Base-by-base conservation (phyloP, 192 early-diverging fungal species). In the Chytriomyces sp. region DNA sequence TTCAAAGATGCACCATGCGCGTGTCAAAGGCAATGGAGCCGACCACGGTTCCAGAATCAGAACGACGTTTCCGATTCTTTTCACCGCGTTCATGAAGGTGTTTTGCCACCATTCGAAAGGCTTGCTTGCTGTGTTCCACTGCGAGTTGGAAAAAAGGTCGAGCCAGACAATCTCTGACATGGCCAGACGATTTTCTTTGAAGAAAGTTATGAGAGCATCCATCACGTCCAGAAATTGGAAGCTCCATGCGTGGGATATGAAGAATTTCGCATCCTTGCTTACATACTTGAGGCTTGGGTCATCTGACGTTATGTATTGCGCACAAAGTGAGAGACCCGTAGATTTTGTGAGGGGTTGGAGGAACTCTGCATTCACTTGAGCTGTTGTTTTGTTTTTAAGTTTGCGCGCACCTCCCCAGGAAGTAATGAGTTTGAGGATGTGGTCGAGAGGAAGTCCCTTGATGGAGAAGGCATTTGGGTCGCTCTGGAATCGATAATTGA, bases 1-100 rank as follows among this genome's bases (percentile, higher is more conserved):
- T 56, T 75, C 73, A 59, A 75, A 75, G 57, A 75, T 54, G 38
- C 73, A 75, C 73, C 73, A 75, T 7, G 72, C 73, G 12, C 73
- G 70, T 4, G 52, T 75, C 5, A 75, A 31, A n/a, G 73, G 70
- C 19, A 28, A 10, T 3, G 73, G 73, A 34, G 75, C 49, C 33
- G 75, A 26, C 73, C 73, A 75, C 34, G 73, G 73, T n/a, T 59
- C 26, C 26, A 75, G 8, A 36, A 75, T 34, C 73, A 75, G 38
- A 5, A 75, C 25, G 38, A 75, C 72, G 54, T 58, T 52, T 31
- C 52, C 57, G 37, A 75, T 53, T 5, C 5, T 7, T 30, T 49
- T 38, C 6, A 75, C 44, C 8, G 73, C 73, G 4, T 76, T 76
- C 72, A 72, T 75, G 53, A 75, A 75, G 4, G 70, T 75, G 10